phyloP scores from a whole-genome alignment of 371 early-diverging fungal species.

The Circinella minor region DNA sequence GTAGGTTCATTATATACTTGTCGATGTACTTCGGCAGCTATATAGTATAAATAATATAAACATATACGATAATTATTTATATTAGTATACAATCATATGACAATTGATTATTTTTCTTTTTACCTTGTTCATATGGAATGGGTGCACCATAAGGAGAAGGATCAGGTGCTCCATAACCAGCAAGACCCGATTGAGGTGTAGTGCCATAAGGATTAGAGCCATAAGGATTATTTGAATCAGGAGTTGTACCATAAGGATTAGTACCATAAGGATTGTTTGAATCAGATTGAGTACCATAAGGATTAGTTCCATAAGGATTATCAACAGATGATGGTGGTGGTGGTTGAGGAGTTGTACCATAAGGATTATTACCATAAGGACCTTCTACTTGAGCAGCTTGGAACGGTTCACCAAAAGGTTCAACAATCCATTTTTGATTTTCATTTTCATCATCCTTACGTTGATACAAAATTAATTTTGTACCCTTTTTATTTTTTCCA shows the following conservation, averaged over 20 bases:
- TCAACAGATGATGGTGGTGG: background rate
- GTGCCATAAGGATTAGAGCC: conserved; percentile 3
- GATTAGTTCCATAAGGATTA: conserved; percentile 3
- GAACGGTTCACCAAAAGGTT: conserved; percentile 24
- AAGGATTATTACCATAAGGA: conserved; percentile 14
- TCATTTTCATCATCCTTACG: conserved; percentile 41
- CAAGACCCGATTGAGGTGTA: conserved; percentile 22
- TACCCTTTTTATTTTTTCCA: conserved; percentile 38
- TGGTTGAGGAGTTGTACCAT: conserved; percentile 10
- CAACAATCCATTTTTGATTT: conserved; percentile 49
- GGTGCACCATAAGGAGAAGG: conserved; percentile 17
- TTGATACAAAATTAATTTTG: conserved; percentile 40
- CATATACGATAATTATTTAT: background rate
- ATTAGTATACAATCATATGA: background rate
- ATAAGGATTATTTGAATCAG: conserved; percentile 10
- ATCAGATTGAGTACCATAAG: background rate
- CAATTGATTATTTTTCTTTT: conserved; percentile 3
- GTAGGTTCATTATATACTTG: conserved; percentile 23
- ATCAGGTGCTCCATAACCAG: conserved; percentile 35
- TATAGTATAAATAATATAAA: background rate
- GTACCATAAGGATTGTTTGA: background rate
- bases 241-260: background rate
- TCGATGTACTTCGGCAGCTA: conserved; percentile 25
- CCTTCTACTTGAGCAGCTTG: background rate
- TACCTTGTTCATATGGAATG: conserved; percentile 28